A percentile compares a stretch with the other conserved stretches of the same genome.
phyloP scores from a whole-genome alignment of 768 basidiomycete species.

The Lactarius hengduanensis region DNA sequence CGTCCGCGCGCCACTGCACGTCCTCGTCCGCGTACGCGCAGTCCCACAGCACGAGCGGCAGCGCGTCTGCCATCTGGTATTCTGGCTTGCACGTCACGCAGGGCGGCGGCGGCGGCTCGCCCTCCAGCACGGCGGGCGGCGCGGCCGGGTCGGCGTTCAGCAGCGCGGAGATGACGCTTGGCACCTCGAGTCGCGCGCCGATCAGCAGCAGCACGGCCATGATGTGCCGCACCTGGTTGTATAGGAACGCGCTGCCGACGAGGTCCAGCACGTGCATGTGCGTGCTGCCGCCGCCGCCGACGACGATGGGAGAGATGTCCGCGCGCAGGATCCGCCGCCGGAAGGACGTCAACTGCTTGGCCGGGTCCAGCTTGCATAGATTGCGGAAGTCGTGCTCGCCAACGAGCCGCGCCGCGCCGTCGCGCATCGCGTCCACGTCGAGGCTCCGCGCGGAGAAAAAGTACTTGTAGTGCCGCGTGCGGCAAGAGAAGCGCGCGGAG shows the following conservation, averaged over 20 bases:
- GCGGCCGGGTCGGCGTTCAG: constrained; percentile 60
- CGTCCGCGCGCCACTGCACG: constrained; percentile 70
- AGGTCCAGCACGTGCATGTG: constrained; percentile 76
- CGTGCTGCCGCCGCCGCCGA: constrained; percentile 15
- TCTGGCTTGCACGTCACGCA: constrained; percentile 74
- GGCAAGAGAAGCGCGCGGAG: constrained; percentile 87
- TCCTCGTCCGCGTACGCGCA: constrained; percentile 69
- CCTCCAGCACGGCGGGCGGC: constrained; percentile 27
- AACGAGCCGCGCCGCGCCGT: constrained; percentile 65
- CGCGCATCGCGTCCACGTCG: constrained; percentile 71
- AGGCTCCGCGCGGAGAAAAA: constrained; percentile 77
- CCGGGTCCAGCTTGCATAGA: constrained; percentile 88
- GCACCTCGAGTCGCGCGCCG: constrained; percentile 74
- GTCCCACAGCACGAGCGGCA: constrained; percentile 91
- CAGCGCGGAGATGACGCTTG: constrained; percentile 65
- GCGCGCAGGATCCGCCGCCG: constrained; percentile 65
- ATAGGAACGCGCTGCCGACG: constrained; percentile 84
- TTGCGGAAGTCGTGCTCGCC: constrained; percentile 97
- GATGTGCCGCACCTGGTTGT: constrained; percentile 95
- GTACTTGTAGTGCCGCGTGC: constrained; percentile 93
- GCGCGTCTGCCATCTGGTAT: constrained; percentile 91
- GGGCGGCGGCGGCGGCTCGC: constrained; percentile 37
- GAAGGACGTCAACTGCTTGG: constrained; percentile 87
- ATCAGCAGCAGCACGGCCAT: constrained; percentile 89
- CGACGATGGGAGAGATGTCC: constrained; percentile 49